phyloP scores from a whole-genome alignment of 1,139 yeast genomes.

The Debaryomyces robertsiae region DNA sequence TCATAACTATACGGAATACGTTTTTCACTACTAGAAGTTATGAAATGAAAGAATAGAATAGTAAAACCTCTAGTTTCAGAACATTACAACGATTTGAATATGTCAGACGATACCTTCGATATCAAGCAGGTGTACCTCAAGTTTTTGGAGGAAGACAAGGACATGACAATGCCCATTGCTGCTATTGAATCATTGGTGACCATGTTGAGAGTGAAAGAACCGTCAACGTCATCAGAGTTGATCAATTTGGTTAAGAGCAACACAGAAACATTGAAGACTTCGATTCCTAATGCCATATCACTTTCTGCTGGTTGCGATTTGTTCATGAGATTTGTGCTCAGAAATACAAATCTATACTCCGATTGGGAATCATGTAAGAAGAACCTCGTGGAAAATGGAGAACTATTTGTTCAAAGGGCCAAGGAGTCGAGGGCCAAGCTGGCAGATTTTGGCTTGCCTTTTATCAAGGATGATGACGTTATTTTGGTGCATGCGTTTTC shows the following conservation, averaged over 20 bases:
- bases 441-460: conserved; percentile 85
- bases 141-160: conserved; percentile 83
- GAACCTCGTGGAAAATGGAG: conserved; percentile 91
- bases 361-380: conserved; percentile 96
- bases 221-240: conserved; percentile 90
- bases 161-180: conserved; percentile 98
- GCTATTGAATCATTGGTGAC: conserved; percentile 94
- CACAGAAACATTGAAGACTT: conserved; percentile 67
- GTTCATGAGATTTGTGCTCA: conserved; percentile 87
- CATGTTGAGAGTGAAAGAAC: conserved; percentile 76
- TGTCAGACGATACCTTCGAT: conserved; percentile 55
- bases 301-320: conserved; percentile 97
- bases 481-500: conserved; percentile 90
- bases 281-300: conserved; percentile 89
- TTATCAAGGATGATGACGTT: conserved; percentile 90
- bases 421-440: conserved; percentile 85
- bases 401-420: conserved; percentile 87
- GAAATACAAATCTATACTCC: conserved; percentile 84
- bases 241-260: conserved; percentile 80
- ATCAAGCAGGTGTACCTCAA: conserved; percentile 77
- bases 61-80: too few species aligned
- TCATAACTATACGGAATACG: too few species aligned
- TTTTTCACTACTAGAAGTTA: too few species aligned
- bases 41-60: too few species aligned
- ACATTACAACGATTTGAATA: conserved; percentile 8